Conservation (phyloP, 2,329 filamentous ascomycete genomes). For the Aspergillus persii region DNA sequence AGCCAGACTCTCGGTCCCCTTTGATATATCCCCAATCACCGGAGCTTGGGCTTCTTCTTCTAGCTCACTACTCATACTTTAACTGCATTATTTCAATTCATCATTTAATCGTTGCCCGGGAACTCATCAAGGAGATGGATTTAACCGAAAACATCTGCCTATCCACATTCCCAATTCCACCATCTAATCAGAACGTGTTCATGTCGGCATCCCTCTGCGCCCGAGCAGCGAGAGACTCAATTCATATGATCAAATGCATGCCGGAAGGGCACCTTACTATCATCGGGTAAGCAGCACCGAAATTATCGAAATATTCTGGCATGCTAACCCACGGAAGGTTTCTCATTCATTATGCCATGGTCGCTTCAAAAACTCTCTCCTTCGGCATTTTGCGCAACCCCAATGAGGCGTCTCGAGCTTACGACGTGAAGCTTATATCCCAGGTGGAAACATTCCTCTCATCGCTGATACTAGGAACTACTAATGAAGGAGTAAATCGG, state of each 20-base stretch:
- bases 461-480: constrained; percentile 2
- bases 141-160: background rate
- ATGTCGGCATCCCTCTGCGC: constrained; percentile 14
- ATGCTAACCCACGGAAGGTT: constrained; percentile 5
- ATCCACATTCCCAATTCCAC: background rate
- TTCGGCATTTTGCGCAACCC: constrained; percentile 16
- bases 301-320: background rate
- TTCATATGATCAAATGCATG: constrained; percentile 15
- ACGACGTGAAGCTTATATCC: constrained; percentile 13
- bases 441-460: constrained; percentile 15
- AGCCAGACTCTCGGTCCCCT: background rate
- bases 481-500: constrained; percentile 9
- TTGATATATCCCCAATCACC: background rate
- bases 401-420: constrained; percentile 6
- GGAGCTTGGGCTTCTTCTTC: constrained; percentile 10
- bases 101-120: constrained; percentile 7
- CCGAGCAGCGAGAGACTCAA: constrained; percentile 18
- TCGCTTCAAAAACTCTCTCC: constrained; percentile 16
- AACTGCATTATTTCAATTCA: constrained; percentile 20
- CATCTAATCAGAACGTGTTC: constrained; percentile 8
- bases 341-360: constrained; percentile 15
- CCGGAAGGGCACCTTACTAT: constrained; percentile 11
- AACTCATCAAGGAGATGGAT: constrained; percentile 5
- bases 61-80: constrained; percentile 16
- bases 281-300: constrained; percentile 10